Conservation (phyloP, 2,329 filamentous ascomycete species). For the Aspergillus novoparasiticus region DNA sequence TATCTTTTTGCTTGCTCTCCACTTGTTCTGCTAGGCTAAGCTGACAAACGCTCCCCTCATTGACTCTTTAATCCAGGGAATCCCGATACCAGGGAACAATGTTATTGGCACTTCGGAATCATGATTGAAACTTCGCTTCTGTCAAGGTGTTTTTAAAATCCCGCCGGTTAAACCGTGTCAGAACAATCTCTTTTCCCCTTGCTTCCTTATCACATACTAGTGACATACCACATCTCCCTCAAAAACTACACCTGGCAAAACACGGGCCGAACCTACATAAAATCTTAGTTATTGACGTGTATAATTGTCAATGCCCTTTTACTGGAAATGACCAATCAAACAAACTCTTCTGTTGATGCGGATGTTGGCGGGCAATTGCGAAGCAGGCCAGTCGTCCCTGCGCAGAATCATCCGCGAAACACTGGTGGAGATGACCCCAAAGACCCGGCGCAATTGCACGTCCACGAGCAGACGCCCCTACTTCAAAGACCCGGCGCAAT, state of each 20-base stretch:
- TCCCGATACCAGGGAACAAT: neutral
- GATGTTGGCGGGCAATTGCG: slow-evolving; percentile 34
- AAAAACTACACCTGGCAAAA: neutral
- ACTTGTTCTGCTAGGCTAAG: neutral
- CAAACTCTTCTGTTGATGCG: slow-evolving; percentile 33
- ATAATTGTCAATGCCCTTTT: neutral
- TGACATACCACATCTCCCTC: neutral
- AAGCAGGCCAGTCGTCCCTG: slow-evolving; percentile 17
- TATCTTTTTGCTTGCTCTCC: neutral
- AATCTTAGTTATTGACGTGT: neutral
- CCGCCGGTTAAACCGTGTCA: neutral
- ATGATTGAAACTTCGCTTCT: neutral
- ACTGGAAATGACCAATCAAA: slow-evolving; percentile 37
- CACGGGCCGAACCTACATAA: neutral
- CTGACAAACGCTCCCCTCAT: neutral
- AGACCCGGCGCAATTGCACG: slow-evolving; percentile 21
- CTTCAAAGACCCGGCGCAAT: slow-evolving; percentile 24
- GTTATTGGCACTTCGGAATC: neutral
- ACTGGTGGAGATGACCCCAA: slow-evolving; percentile 10
- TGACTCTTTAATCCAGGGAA: neutral
- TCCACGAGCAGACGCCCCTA: slow-evolving; percentile 32
- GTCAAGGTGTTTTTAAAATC: neutral
- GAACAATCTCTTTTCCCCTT: neutral
- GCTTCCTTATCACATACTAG: neutral
- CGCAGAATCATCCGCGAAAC: neutral